A percentile compares a stretch with the other conserved stretches of the same genome.
These are phyloP conservation scores for Ogataea kodamae DNA, from an alignment of 805 yeast genomes.

Conservation along the genomic window DNA sequence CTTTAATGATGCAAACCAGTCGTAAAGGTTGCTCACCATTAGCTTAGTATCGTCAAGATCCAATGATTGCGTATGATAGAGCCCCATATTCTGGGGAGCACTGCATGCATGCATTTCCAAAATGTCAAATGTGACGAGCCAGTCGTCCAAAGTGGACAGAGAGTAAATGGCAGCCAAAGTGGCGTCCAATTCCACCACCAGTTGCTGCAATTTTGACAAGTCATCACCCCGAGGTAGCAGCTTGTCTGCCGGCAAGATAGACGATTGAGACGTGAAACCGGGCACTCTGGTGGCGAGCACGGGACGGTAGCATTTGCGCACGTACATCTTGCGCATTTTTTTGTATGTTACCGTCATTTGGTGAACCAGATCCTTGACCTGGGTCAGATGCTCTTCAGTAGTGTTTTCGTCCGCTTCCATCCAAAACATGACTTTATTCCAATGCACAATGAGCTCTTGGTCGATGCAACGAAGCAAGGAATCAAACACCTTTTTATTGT, in stretches of 20 bases:
- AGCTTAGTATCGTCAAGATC: constrained; percentile 51
- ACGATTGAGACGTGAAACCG: constrained; percentile 41
- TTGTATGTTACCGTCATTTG: constrained; percentile 47
- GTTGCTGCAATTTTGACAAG: constrained; percentile 50
- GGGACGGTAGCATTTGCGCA: constrained; percentile 70
- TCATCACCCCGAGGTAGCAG: constrained; percentile 34
- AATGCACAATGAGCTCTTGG: constrained; percentile 52
- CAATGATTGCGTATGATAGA: constrained; percentile 42
- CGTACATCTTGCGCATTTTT: constrained; percentile 63
- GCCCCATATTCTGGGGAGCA: constrained; percentile 53
- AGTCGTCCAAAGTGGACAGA: constrained; percentile 61
- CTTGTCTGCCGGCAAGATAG: constrained; percentile 36
- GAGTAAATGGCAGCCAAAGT: constrained; percentile 55
- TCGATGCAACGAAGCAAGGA: constrained; percentile 66
- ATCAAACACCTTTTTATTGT: constrained; percentile 55
- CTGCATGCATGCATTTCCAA: constrained; percentile 67
- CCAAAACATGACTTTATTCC: constrained; percentile 39
- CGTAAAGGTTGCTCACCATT: constrained; percentile 62
- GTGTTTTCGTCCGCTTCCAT: constrained; percentile 20
- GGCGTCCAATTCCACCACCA: constrained; percentile 61
- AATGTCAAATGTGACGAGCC: constrained; percentile 73
- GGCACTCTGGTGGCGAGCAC: constrained; percentile 37
- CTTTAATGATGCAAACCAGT: constrained; percentile 60
- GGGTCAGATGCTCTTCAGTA: constrained; percentile 14
- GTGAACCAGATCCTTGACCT: constrained; percentile 23